phyloP scores from a whole-genome alignment of 2,329 filamentous ascomycete genomes.

The Plectosphaerella sp. region DNA sequence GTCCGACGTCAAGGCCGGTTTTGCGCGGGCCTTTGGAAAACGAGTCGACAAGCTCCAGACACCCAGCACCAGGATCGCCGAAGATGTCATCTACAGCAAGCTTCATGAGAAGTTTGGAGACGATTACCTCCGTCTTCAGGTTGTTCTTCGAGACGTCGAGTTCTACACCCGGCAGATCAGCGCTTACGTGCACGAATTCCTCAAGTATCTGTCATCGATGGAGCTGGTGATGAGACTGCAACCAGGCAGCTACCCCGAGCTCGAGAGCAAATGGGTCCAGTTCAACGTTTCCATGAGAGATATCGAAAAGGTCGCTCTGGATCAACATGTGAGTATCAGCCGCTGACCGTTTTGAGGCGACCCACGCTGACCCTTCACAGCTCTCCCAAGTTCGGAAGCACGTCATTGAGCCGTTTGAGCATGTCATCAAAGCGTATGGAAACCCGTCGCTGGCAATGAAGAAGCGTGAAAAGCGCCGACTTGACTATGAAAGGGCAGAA shows the following conservation, averaged over 20 bases:
- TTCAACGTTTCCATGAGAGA: slow-evolving; percentile 86
- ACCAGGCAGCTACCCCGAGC: slow-evolving; percentile 71
- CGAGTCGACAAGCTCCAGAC: slow-evolving; percentile 79
- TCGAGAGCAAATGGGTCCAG: slow-evolving; percentile 91
- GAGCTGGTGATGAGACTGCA: slow-evolving; percentile 73
- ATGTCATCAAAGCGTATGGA: slow-evolving; percentile 73
- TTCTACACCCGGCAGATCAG: slow-evolving; percentile 81
- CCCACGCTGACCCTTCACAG: slow-evolving; percentile 21
- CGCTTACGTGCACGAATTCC: slow-evolving; percentile 75
- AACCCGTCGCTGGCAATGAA: slow-evolving; percentile 87
- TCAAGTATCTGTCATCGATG: slow-evolving; percentile 75
- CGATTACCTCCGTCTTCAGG: slow-evolving; percentile 86
- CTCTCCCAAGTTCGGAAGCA: slow-evolving; percentile 67
- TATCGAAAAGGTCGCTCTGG: slow-evolving; percentile 75
- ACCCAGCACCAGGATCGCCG: slow-evolving; percentile 55
- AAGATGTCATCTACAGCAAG: slow-evolving; percentile 78
- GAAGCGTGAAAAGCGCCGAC: slow-evolving; percentile 87
- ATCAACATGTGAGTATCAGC: slow-evolving; percentile 67
- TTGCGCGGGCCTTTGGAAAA: slow-evolving; percentile 86
- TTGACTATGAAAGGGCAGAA: slow-evolving; percentile 81
- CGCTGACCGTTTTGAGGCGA: not conserved
- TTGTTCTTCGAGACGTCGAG: slow-evolving; percentile 91
- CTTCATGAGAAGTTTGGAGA: slow-evolving; percentile 85
- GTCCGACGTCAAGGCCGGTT: slow-evolving; percentile 76
- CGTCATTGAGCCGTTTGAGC: slow-evolving; percentile 80